These are phyloP conservation scores for Terfezia claveryi DNA, from an alignment of 495 filamentous ascomycete genomes.

Conservation along the genomic window DNA sequence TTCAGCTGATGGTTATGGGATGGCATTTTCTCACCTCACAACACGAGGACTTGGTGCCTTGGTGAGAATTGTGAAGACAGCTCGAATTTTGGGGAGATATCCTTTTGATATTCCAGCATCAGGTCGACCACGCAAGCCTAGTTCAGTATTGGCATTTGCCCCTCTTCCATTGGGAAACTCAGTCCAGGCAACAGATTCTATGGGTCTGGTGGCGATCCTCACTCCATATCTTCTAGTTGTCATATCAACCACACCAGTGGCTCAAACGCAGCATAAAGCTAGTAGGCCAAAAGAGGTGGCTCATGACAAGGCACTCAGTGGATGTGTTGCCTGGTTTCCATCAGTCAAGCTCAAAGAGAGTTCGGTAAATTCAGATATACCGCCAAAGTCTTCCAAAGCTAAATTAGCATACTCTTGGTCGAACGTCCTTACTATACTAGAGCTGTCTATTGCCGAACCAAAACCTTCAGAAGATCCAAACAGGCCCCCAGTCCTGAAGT, in stretches of 20 bases:
- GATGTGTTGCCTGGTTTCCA: conserved; percentile 91
- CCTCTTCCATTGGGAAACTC: conserved; percentile 79
- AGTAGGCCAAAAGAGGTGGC: conserved; percentile 73
- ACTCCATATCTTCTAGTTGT: conserved; percentile 91
- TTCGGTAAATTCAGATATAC: conserved; percentile 32
- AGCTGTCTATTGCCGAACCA: conserved; percentile 42
- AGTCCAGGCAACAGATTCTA: conserved; percentile 61
- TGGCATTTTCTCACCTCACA: conserved; percentile 95
- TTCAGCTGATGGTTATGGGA: conserved; percentile 85
- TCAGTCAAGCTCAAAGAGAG: conserved; percentile 60
- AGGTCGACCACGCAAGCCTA: conserved; percentile 60
- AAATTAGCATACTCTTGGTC: conserved; percentile 99
- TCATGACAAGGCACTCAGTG: conserved; percentile 74
- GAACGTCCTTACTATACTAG: conserved; percentile 76
- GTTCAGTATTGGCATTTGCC: conserved; percentile 81
- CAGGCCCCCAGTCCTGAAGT: conserved; percentile 53
- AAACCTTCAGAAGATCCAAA: conserved; percentile 41
- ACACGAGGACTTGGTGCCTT: conserved; percentile 75
- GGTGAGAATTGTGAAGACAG: conserved; percentile 67
- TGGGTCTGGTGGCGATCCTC: conserved; percentile 86
- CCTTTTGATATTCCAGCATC: conserved; percentile 36
- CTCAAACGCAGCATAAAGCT: conserved; percentile 87
- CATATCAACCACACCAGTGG: conserved; percentile 86
- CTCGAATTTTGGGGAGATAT: conserved; percentile 78
- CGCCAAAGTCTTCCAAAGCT: conserved; percentile 30